Evolutionary conservation across 306 rosid species (phyloP), one percentile per base, ranked within the genome.

Genomic region (Carpinus fangiana): DNA sequence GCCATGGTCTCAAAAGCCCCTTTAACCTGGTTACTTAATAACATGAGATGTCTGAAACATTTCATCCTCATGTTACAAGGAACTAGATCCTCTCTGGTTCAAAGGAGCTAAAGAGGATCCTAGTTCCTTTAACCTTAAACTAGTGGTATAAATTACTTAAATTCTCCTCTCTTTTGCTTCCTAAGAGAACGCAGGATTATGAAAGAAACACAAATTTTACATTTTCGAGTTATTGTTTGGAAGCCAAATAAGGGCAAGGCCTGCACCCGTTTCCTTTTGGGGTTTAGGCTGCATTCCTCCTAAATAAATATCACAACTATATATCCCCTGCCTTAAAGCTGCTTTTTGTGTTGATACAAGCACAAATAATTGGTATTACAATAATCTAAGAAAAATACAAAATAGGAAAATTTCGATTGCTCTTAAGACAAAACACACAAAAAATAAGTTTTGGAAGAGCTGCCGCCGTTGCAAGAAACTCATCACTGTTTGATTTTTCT

Each of bases 401-500:
- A 59, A 57, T 21, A 21, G 64, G 77, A 71, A 50, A 14, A 5
- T 54, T 52, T 38, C 43, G 28, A 14, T 70, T 65, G 77, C 68
- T 66, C 67, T 5, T 3, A 38, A 4, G 5, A 41, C 2, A 31
- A 31, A 2, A 31, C 59, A 84, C 2, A 31, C 62, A 84, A 64
- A 12, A 70, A 50, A 79, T 77, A 56, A 69, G 59, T 56, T 65
- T 51, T 43, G 51, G 66, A 17, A 6, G 45, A 52, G 17, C 55
- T 17, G 50, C 13, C 56, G 10, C 66, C 38, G 18, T 12, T 60
- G 77, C 31, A 20, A 73, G 56, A 66, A 72, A 73, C 76, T 20
- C 55, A 21, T 78, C 87, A 89, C 34, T 64, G 76, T 74, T 88
- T 90, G 17, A 50, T 75, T 84, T 93, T 95, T 86, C 87, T 90